phyloP scores from a whole-genome alignment of 345 rosid species.

The Salix exigua region DNA sequence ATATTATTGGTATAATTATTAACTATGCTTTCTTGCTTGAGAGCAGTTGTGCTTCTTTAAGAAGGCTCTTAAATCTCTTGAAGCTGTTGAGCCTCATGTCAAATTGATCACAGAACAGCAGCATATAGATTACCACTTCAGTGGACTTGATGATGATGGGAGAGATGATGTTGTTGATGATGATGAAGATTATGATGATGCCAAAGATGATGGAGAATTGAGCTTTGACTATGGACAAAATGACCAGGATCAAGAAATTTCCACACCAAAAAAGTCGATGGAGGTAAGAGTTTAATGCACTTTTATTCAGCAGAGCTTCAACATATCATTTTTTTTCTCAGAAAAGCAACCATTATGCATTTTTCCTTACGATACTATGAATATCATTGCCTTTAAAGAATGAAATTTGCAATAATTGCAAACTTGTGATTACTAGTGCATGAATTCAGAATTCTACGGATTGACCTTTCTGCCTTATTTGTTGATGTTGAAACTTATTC shows the following conservation, averaged over 20 bases:
- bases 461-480: background rate
- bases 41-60: conserved; percentile 73
- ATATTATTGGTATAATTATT: conserved; percentile 9
- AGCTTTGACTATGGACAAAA: conserved; percentile 68
- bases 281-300: conserved; percentile 46
- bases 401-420: background rate
- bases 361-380: background rate
- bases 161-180: conserved; percentile 48
- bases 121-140: conserved; percentile 78
- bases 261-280: conserved; percentile 43
- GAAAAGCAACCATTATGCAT: background rate
- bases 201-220: conserved; percentile 65
- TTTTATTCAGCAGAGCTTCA: conserved; percentile 8
- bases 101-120: conserved; percentile 63
- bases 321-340: background rate
- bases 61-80: conserved; percentile 79
- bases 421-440: background rate
- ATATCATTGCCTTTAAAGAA: background rate
- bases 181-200: conserved; percentile 36
- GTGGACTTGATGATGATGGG: conserved; percentile 63
- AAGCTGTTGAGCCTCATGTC: conserved; percentile 72
- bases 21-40: conserved; percentile 12
- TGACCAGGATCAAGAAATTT: conserved; percentile 46
- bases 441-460: background rate
- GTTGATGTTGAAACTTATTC: background rate